Base-by-base conservation (phyloP, 805 yeast species). In the Metschnikowia hibisci region DNA sequence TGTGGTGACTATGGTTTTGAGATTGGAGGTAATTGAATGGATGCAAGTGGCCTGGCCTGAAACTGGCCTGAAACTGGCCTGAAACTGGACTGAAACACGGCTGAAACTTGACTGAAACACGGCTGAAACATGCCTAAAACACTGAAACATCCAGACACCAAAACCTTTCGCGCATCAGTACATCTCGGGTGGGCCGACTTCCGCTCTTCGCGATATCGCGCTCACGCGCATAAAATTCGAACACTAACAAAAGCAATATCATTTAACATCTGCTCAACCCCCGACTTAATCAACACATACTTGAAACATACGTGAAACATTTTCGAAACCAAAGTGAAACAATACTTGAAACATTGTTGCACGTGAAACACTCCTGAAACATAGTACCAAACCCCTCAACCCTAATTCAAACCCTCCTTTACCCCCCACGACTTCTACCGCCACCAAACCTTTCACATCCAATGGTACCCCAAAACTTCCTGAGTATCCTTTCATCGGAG, bases 401-500 rank as follows among this genome's bases (percentile, higher is more conserved):
- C 29, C 29, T 7, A 2, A 7, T n/a, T 4, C 29, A 2, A 12
- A 2, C 12, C 13, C 29, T 25, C 28, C 10, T 11, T 7, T 9
- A 14, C n/a, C 14, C 14, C n/a, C 32, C 32, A 14, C 14, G 5
- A 13, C 32, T n/a, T n/a, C 8, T 9, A n/a, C 16, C 18, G 18
- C 32, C 32, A 30, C 32, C 32, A 14, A 12, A 11, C 32, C 11
- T 13, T 13, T 11, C 32, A 20, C 11, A n/a, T 18, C 18, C 32
- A 16, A 45, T 45, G 45, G 34, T 42, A 28, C 61, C 61, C 11
- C 47, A 43, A 32, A 57, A 57, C 51, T 45, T 57, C 33, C 47
- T 55, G 32, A 20, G 44, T 27, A 38, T 48, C 16, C 44, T 58
- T 18, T 34, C 51, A 12, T 44, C 50, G 15, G 32, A 48, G 4